Evolutionary conservation across 1,284 basidiomycete species (phyloP), one percentile per base, ranked within the genome.

Genomic region (Wallemia ichthyophaga): DNA sequence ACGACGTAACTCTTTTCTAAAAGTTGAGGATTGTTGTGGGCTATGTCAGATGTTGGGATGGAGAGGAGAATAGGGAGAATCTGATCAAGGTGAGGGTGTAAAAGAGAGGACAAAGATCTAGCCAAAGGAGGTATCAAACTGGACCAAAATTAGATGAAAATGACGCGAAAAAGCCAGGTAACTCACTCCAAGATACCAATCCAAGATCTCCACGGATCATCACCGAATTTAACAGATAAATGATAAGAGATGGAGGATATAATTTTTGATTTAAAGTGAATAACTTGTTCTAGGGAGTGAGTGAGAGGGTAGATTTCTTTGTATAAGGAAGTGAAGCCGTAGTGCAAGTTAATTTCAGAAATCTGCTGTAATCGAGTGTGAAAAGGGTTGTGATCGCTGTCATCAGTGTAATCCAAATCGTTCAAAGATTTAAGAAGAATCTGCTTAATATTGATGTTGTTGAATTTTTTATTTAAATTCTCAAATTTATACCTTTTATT

Each of bases 161-260:
- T 7, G 27, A 17, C 2, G 55, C 11, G 15, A 13, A 56, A 24
- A 27, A 21, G 24, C 24, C 15, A 24, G 55, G 25, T 2, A 13
- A 56, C 55, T 56, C 55, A 56, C 55, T 56, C 55, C 25, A 56
- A 27, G 55, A 56, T 56, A 27, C 55, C 55, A 9, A 56, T 7
- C 55, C 55, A 56, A 13, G 25, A 13, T 26, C 55, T 25, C 55
- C 55, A 56, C 2, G 55, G 27, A 26, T 56, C 55, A 24, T 56
- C 55, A 17, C 55, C 55, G 25, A 25, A 25, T 17, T 27, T 27
- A 2, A 26, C 9, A 2, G 24, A 25, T 24, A 56, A 27, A 25
- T 27, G 25, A 15, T 27, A 24, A 25, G 27, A 13, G 55, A 56
- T 27, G 3, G 55, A 25, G 55, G 5, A 7, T 56, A 56, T 5